phyloP scores from a whole-genome alignment of 116 monocot species.

The Phalaenopsis hybrid region DNA sequence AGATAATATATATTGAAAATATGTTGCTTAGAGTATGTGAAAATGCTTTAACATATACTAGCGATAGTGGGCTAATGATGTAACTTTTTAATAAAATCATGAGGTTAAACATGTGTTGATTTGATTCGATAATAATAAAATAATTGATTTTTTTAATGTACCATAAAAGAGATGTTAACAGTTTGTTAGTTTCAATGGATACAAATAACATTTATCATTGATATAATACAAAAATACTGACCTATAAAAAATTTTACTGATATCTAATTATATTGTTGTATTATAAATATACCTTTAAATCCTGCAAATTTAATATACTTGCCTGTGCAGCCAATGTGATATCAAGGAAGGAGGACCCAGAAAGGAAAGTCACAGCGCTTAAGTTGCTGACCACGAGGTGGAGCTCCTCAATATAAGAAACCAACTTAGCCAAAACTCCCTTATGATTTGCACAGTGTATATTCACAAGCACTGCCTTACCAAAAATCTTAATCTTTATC shows the following conservation, averaged over 20 bases:
- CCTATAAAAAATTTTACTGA: background rate
- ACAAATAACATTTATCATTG: too few species aligned
- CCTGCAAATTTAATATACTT: background rate
- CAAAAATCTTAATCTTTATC: conserved; percentile 21
- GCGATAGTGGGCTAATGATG: too few species aligned
- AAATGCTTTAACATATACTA: too few species aligned
- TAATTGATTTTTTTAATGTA: too few species aligned
- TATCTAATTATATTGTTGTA: background rate
- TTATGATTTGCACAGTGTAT: conserved; percentile 31
- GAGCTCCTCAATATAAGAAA: conserved; percentile 23
- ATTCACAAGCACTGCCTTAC: conserved; percentile 19
- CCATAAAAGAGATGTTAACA: too few species aligned
- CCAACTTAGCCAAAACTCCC: conserved; percentile 20
- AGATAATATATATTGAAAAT: too few species aligned
- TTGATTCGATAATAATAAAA: too few species aligned
- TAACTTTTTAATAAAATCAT: too few species aligned
- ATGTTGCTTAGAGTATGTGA: too few species aligned
- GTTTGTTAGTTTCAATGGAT: too few species aligned
- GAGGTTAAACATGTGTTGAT: too few species aligned
- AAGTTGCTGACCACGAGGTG: conserved; percentile 19
- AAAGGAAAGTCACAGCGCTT: conserved; percentile 13
- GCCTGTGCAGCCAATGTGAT: conserved; percentile 28
- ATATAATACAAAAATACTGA: background rate
- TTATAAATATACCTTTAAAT: background rate
- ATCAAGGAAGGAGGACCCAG: background rate